A percentile compares a stretch with the other conserved stretches of the same genome.
phyloP scores from a whole-genome alignment of 2,329 filamentous ascomycete genomes.

The Colletotrichum sublineola region DNA sequence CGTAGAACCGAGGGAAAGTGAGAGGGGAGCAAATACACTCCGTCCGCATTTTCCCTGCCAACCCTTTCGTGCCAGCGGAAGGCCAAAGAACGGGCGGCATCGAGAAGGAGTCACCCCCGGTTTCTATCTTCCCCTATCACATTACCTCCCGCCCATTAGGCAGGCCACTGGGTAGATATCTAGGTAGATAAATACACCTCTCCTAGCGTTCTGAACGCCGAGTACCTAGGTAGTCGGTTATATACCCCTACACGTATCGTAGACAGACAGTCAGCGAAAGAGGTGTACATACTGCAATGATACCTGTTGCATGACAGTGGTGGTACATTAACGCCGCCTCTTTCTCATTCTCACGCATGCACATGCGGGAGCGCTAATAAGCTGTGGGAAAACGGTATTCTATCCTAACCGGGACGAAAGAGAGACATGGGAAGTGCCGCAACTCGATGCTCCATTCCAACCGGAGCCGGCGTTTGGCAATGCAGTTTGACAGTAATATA shows the following conservation, averaged over 20 bases:
- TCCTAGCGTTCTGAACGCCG: no score
- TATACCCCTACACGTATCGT: no score
- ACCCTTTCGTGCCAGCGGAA: background rate
- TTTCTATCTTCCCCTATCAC: slow-evolving; percentile 12
- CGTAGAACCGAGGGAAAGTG: slow-evolving; percentile 16
- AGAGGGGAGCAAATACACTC: slow-evolving; percentile 27
- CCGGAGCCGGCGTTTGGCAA: background rate
- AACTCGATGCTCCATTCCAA: background rate
- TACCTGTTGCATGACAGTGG: no score
- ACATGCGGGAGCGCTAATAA: background rate
- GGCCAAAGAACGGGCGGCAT: background rate
- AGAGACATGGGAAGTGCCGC: slow-evolving; percentile 19
- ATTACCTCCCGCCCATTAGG: no score
- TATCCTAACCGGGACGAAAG: background rate
- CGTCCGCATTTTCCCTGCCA: background rate
- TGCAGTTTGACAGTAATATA: background rate
- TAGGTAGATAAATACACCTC: no score
- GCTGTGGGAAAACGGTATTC: slow-evolving; percentile 8
- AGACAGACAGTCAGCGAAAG: no score
- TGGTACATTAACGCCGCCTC: background rate
- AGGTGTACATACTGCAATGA: no score
- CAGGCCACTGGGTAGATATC: no score
- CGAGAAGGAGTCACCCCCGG: background rate
- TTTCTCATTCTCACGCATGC: background rate
- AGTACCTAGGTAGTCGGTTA: no score